phyloP scores from a whole-genome alignment of 257 asterid species.

The Solanum sejunctum region DNA sequence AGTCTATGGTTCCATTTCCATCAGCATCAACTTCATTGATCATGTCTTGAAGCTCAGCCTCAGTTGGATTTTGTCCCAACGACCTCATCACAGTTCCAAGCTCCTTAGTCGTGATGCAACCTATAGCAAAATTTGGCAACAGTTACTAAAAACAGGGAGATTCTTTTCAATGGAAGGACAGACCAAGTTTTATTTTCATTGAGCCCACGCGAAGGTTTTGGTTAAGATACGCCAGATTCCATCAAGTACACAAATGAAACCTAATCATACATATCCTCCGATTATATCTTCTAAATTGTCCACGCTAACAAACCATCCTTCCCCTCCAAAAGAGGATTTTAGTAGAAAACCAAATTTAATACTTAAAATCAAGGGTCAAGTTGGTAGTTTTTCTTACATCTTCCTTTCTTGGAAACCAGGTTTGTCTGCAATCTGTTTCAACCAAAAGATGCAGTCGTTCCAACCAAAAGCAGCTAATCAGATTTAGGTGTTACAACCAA shows the following conservation, averaged over 20 bases:
- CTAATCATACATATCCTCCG: background rate
- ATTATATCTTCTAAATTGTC: background rate
- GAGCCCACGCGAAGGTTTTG: background rate
- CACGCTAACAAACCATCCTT: background rate
- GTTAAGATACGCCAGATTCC: background rate
- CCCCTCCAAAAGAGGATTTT: background rate
- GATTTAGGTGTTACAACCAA: background rate
- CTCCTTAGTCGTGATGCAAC: background rate
- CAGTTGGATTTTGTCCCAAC: background rate
- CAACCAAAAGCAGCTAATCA: background rate
- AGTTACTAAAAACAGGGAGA: background rate
- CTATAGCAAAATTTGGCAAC: background rate
- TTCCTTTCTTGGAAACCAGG: background rate
- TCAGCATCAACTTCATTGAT: slow-evolving; percentile 1
- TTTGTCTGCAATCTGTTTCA: background rate
- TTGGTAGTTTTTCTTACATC: background rate
- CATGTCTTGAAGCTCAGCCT: slow-evolving; percentile 1
- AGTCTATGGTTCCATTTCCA: background rate
- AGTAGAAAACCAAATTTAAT: background rate
- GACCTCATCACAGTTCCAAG: background rate
- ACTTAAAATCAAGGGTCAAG: background rate
- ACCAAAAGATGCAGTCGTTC: background rate
- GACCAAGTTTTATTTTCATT: background rate
- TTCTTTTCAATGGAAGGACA: background rate
- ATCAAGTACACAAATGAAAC: background rate